phyloP scores from a whole-genome alignment of 192 early-diverging fungal genomes.

The Coemansia sp. region DNA sequence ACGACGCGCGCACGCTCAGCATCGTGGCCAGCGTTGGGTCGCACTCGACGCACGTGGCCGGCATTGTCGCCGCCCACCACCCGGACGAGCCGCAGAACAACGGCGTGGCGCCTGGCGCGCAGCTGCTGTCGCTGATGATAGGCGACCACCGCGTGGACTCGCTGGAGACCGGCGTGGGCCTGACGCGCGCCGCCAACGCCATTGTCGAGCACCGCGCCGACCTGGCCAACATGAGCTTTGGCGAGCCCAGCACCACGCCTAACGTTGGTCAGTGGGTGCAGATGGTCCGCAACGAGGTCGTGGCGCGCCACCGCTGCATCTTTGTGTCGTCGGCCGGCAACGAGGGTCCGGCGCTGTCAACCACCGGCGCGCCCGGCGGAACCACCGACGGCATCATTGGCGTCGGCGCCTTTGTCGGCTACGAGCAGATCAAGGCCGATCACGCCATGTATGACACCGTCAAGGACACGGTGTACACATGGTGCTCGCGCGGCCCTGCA shows the following conservation, averaged over 20 bases:
- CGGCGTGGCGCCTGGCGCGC: slow-evolving; percentile 93
- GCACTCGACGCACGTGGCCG: slow-evolving; percentile 94
- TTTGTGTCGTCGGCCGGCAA: slow-evolving; percentile 91
- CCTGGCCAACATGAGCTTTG: slow-evolving; percentile 84
- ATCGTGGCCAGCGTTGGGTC: slow-evolving; percentile 80
- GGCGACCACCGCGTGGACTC: slow-evolving; percentile 73
- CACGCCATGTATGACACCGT: slow-evolving; percentile 78
- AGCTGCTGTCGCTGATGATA: slow-evolving; percentile 90
- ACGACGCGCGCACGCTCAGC: slow-evolving; percentile 68
- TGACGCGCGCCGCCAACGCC: slow-evolving; percentile 78
- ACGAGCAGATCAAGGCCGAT: slow-evolving; percentile 80
- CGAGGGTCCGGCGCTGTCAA: slow-evolving; percentile 82
- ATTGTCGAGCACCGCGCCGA: slow-evolving; percentile 63
- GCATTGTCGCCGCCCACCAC: slow-evolving; percentile 84
- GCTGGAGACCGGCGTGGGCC: slow-evolving; percentile 79
- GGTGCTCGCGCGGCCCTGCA: slow-evolving; percentile 84
- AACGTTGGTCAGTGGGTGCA: slow-evolving; percentile 79
- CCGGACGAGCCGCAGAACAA: slow-evolving; percentile 79
- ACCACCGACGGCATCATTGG: slow-evolving; percentile 70
- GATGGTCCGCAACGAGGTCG: slow-evolving; percentile 72
- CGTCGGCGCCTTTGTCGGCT: slow-evolving; percentile 87
- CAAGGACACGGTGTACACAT: slow-evolving; percentile 77
- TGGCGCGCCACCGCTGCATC: slow-evolving; percentile 76
- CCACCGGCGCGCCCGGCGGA: slow-evolving; percentile 80
- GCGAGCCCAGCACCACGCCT: slow-evolving; percentile 70